Base-by-base conservation (phyloP, 352 stramenopile genomes). In the Globisporangium paroecandrum region DNA sequence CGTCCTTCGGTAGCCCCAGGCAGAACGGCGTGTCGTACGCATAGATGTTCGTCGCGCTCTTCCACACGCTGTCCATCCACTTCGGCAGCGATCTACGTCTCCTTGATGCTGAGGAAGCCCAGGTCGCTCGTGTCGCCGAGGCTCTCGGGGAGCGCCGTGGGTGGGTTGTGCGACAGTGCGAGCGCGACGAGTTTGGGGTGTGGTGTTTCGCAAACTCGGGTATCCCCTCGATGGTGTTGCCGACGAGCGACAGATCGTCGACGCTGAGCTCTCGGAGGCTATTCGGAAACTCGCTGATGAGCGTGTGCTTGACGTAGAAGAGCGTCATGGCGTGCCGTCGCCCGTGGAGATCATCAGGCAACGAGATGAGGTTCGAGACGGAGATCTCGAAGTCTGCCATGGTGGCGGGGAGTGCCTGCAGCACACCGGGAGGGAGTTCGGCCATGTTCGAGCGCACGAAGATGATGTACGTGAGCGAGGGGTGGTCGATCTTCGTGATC, bases 391-490 rank as follows among this genome's bases (percentile, higher is more conserved):
- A 59, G 41, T 87, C 81, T 9, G 55, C 73, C 20, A 82, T 73
- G 4, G 79, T 73, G 8, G 51, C 55, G 1, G 79, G 77, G 0
- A 85, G 68, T 10, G 70, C 34, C 13, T 71, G 64, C 3, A 87
- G 56, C 2, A 89, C 29, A 0, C 77, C 77, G 20, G 74, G 65
- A 6, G 81, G 81, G 25, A 85, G 64, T 10, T 60, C 61, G 0
- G 71, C 82, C 81, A 89, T 86, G 57, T 87, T 84, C 38, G 75
- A 69, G 46, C 68, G 73, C 5, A 72, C 72, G 38, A 87, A 78
- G 58, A 82, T 70, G 34, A 85, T 75, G 43, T 83, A 87, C 12
- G 72, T 69, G 54, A 87, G 64, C 5, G 62, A 29, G 2, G 75
- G 76, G 36, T 84, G 77, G 22, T 73, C 62, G 0, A 61, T 27